Evolutionary conservation across 2,329 filamentous ascomycete species (phyloP), one percentile per base, ranked within the genome.

Genomic region (Xylariaceae sp.): DNA sequence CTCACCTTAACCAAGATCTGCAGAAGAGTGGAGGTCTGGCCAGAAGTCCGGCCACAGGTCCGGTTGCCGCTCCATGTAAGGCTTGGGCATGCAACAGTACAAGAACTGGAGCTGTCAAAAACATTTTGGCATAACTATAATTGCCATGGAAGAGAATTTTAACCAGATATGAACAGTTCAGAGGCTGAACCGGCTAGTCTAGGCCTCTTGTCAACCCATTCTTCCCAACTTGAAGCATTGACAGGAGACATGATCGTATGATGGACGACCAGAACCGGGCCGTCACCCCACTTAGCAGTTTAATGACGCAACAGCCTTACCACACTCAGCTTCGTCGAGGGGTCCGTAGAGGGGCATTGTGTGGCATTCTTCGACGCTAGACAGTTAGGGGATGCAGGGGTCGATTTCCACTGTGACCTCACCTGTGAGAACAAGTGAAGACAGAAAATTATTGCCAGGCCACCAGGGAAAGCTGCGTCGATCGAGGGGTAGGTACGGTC

Each of bases 361-460:
- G 5, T 9, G 8, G 8, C 26, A 13, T 13, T 35, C 11, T 35
- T 23, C 40, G 40, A 35, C 26, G 26, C 26, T 13, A 28, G n/a
- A 24, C 21, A 24, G 11, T 24, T 24, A 11, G 6, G 6, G 21
- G 11, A 28, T 28, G 8, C 26, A 28, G 26, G 26, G 24, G 26
- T 13, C 34, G 7, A 24, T 27, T 23, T n/a, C 34, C 36, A 35
- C 41, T 44, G 44, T 43, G 34, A 46, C 45, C 42, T 45, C 43
- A 38, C 36, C 35, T 36, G 38, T 41, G 41, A 15, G 18, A 29
- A 23, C 19, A 18, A 17, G 13, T 17, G 26, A 21, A 28, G 15
- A 31, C 23, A 30, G 3, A 31, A 11, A 34, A 38, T 12, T 12
- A 24, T 24, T 24, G 6, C 21, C 21, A 7, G 7, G 6, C 11